Conservation (phyloP, 768 basidiomycete genomes). For the Daedaleopsis nitida region DNA sequence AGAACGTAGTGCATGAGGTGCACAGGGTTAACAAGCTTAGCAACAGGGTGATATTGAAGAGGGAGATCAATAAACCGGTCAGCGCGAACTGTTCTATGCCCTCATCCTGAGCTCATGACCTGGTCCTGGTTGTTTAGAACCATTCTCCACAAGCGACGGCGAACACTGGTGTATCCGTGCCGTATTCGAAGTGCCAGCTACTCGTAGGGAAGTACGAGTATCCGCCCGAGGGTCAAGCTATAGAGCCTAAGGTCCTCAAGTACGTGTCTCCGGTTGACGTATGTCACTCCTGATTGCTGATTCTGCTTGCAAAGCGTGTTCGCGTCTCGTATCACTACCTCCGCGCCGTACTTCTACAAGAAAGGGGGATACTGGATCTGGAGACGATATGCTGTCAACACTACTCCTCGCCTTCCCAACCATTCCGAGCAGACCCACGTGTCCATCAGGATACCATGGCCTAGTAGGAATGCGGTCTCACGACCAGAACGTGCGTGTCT, state of each 20-base stretch:
- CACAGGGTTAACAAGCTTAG: conserved; percentile 71
- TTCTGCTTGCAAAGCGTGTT: conserved; percentile 57
- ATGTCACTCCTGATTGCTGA: background rate
- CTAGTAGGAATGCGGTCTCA: conserved; percentile 42
- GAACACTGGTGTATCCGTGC: conserved; percentile 44
- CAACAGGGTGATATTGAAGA: conserved; percentile 64
- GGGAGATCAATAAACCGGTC: conserved; percentile 36
- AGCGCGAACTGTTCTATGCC: conserved; percentile 12
- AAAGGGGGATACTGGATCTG: conserved; percentile 62
- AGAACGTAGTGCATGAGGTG: conserved; percentile 66
- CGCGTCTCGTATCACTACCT: conserved; percentile 68
- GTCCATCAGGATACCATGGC: conserved; percentile 68
- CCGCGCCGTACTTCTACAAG: conserved; percentile 60
- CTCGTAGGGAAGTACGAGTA: conserved; percentile 70
- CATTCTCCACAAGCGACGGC: conserved; percentile 19
- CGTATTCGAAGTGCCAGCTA: conserved; percentile 82
- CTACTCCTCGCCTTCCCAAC: conserved; percentile 56
- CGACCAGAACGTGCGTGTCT: conserved; percentile 45
- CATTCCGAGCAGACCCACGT: conserved; percentile 34
- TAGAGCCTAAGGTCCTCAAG: conserved; percentile 30
- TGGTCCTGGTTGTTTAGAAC: background rate
- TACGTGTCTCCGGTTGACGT: conserved; percentile 15
- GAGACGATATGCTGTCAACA: conserved; percentile 71
- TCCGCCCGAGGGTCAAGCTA: conserved; percentile 38
- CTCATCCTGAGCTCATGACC: conserved; percentile 9